Evolutionary conservation across 352 stramenopile genomes (phyloP), one percentile per base, ranked within the genome.

Genomic region (Pythium phragmiticola): DNA sequence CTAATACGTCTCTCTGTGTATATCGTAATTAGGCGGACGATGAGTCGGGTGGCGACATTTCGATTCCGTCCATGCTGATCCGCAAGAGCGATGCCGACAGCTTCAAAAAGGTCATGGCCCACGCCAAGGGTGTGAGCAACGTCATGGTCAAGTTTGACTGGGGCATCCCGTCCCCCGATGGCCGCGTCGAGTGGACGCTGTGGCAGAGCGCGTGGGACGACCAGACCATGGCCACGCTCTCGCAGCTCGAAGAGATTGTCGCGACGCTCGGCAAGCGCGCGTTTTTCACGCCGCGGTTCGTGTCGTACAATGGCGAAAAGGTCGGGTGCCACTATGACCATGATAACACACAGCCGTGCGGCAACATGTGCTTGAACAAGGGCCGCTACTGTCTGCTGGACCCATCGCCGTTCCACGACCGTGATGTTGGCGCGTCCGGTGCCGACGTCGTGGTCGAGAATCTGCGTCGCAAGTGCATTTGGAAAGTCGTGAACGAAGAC

Each of bases 331-430:
- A 94, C 62, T 78, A 85, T 33, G 64, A 88, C 28, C 74, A 90
- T 37, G 83, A 78, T 51, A 48, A 70, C 36, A 65, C 80, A 37
- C 81, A 97, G 57, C 80, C 88, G 33, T 99, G 96, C 72, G 95
- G 90, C 63, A 98, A 97, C 72, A 92, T 99, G 69, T 99, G 97
- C 72, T 93, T 98, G 21, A 99, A 99, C 80, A 91, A 95, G 65
- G 97, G 97, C 14, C 87, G 96, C 51, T 99, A 99, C 76, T 99
- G 97, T 76, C 81, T 97, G 28, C 82, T 97, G 41, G 97, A 99
- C 57, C 86, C 86, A 21, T 95, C 86, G 19, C 96, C 97, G 37
- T 98, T 98, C 76, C 94, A 98, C 68, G 89, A 99, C 66, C 84
- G 93, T 37, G 85, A 96, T 34, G 71, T 72, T 12, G 96, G 97